These are phyloP conservation scores for Saccharomyces hybrid DNA, from an alignment of 1,139 yeast species.

Conservation along the genomic window DNA sequence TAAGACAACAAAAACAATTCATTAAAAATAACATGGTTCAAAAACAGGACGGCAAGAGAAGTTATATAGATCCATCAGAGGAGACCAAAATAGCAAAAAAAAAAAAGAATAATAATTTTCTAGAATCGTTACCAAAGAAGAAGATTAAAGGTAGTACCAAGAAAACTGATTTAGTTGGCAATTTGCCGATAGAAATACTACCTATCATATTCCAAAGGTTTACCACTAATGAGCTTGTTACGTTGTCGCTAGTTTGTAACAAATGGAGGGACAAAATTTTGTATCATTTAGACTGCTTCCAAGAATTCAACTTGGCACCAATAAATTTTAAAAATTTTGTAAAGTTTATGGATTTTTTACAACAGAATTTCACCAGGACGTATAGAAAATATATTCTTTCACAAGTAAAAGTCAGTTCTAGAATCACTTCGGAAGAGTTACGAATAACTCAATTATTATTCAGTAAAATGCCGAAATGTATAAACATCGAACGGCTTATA, in stretches of 20 bases:
- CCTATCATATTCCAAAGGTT: constrained; percentile 17
- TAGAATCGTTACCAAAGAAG: not conserved
- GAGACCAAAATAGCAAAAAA: constrained; percentile 8
- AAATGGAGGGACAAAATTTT: constrained; percentile 19
- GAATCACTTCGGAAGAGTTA: constrained; percentile 19
- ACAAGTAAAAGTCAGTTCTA: constrained; percentile 14
- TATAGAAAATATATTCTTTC: not conserved
- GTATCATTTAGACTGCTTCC: constrained; percentile 7
- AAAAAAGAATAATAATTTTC: not conserved
- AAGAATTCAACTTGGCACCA: constrained; percentile 12
- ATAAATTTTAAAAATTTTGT: constrained; percentile 12
- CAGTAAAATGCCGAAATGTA: constrained; percentile 7
- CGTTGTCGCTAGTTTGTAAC: constrained; percentile 16
- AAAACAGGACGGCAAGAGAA: constrained; percentile 6
- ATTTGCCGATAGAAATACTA: constrained; percentile 24
- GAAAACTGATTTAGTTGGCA: constrained; percentile 17
- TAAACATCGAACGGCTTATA: constrained; percentile 10
- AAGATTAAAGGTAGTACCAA: not conserved
- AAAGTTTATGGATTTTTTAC: not conserved
- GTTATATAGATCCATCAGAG: constrained; percentile 18
- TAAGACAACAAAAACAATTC: not conserved
- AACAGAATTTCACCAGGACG: not conserved
- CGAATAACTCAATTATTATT: constrained; percentile 15
- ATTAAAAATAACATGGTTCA: not conserved
- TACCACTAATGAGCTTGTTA: constrained; percentile 15